These are phyloP conservation scores for Lanmaoa pseudosensibilis DNA, from an alignment of 768 basidiomycete genomes.

Conservation along the genomic window DNA sequence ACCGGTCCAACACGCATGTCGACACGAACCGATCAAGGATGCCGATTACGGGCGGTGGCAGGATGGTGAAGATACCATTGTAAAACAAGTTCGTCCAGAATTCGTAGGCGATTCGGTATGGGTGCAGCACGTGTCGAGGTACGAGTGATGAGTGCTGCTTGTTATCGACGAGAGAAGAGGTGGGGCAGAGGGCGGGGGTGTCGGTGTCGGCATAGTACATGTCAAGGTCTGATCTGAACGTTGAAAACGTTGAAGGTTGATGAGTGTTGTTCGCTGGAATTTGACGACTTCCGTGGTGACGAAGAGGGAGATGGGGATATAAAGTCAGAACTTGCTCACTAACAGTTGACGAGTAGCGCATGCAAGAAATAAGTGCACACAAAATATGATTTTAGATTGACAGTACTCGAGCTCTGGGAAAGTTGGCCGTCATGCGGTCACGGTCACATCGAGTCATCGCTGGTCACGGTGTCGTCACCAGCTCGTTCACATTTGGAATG, in stretches of 20 bases:
- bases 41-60: constrained; percentile 96
- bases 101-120: constrained; percentile 96
- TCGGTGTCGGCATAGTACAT: constrained; percentile 97
- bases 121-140: too few relatives aligned
- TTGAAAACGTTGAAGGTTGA: too few relatives aligned
- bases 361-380: too few relatives aligned
- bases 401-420: too few relatives aligned
- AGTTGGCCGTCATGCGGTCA: too few relatives aligned
- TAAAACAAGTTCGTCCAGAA: constrained; percentile 98
- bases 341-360: too few relatives aligned
- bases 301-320: constrained; percentile 98
- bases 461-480: too few relatives aligned
- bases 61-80: constrained; percentile 93
- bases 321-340: too few relatives aligned
- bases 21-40: constrained; percentile 99
- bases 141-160: too few relatives aligned
- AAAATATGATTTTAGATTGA: too few relatives aligned
- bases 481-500: too few relatives aligned
- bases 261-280: constrained; percentile 94
- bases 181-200: constrained; percentile 96
- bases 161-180: constrained; percentile 95
- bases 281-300: constrained; percentile 99
- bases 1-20: constrained; percentile 92
- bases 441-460: too few relatives aligned
- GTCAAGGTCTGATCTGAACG: constrained; percentile 94